Base-by-base conservation (phyloP, 345 rosid genomes). In the Bruguiera gymnorhiza region DNA sequence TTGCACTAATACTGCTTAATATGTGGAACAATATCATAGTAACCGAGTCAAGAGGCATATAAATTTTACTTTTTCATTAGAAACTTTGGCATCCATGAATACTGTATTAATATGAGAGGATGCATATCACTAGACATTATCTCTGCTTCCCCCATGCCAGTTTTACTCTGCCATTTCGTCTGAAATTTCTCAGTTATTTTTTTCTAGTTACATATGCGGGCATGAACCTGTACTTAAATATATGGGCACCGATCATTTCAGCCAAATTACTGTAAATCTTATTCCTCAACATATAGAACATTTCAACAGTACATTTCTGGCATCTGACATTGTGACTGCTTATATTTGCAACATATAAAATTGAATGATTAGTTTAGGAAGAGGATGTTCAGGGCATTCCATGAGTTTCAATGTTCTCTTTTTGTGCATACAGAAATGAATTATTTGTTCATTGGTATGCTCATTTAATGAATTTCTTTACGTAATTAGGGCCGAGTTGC, bases 401-500 rank as follows among this genome's bases (percentile, higher is more conserved):
- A 3, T 54, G 30, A 63, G 26, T 39, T 69, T 53, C 39, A 63
- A 9, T 39, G 15, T 43, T 8, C 32, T 13, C 31, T 70, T 62
- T 4, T 52, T 23, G 4, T 21, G 51, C 66, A 13, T 4, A 61
- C 19, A 60, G 23, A 13, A 24, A 18, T 20, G 36, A 13, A 54
- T 0, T 63, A 13, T 30, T 15, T 63, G 73, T 48, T 71, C 43
- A 5, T 52, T 27, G 10, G 6, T 9, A 8, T 50, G 27, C 29
- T 62, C 10, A 52, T 65, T 74, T 36, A 32, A 67, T 65, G 16
- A 52, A 20, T 77, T 73, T 75, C 27, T 8, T 61, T 57, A 30
- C 60, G 75, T 10, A 39, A 9, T 63, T 63, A 94, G 98, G 98
- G 98, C 48, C 83, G 85, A 56, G 89, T 94, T 73, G 87, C 93